phyloP scores from a whole-genome alignment of 768 basidiomycete genomes.

The Tricholoma bakamatsutake region DNA sequence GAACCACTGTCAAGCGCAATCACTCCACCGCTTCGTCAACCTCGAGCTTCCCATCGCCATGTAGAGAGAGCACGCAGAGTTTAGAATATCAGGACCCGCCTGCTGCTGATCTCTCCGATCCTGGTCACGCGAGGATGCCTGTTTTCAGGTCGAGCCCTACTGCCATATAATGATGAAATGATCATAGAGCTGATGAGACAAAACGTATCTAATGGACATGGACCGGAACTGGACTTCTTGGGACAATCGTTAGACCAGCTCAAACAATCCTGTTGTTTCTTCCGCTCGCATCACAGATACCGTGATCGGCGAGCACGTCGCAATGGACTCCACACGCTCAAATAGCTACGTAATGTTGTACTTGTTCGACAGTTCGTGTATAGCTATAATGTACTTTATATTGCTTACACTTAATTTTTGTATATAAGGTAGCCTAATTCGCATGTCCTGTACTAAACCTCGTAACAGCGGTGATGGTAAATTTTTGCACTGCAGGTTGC shows the following conservation, averaged over 20 bases:
- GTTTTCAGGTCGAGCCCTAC: slow-evolving; percentile 30
- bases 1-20: slow-evolving; percentile 12
- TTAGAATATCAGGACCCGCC: not conserved
- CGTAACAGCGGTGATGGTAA: too few species aligned
- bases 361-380: not conserved
- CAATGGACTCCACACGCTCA: not conserved
- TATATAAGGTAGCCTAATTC: not conserved
- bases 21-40: slow-evolving; percentile 22
- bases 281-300: not conserved
- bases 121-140: slow-evolving; percentile 8
- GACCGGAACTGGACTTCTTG: slow-evolving; percentile 10
- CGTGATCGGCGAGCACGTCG: not conserved
- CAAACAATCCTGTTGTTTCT: not conserved
- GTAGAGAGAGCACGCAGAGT: slow-evolving; percentile 20
- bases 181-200: not conserved
- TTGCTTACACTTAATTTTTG: not conserved
- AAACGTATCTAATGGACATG: not conserved
- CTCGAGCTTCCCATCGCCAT: slow-evolving; percentile 34
- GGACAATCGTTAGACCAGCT: not conserved
- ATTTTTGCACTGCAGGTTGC: too few species aligned
- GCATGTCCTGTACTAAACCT: too few species aligned
- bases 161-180: slow-evolving; percentile 14
- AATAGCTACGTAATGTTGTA: not conserved
- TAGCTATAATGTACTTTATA: not conserved
- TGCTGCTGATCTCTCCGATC: not conserved